Conservation (phyloP, 306 rosid genomes). For the Arachis stenosperma region DNA sequence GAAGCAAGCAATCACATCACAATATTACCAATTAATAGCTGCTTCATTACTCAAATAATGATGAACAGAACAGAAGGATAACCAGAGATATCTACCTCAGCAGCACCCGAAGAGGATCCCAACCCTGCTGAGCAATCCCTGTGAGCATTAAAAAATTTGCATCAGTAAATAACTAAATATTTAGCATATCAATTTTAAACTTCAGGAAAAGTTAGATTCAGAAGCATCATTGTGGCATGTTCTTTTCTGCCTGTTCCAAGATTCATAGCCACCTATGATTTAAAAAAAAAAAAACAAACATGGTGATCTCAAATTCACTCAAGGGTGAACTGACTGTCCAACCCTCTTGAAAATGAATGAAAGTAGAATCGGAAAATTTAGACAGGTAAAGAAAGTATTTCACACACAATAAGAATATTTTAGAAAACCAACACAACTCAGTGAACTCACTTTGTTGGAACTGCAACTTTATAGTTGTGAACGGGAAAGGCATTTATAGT, state of each 20-base stretch:
- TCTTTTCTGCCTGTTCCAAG: not conserved
- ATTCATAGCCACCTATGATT: slow-evolving; percentile 4
- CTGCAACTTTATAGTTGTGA: slow-evolving; percentile 46
- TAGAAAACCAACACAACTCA: too few relatives aligned
- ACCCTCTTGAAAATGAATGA: not conserved
- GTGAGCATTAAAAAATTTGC: slow-evolving; percentile 3
- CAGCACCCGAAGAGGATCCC: slow-evolving; percentile 36
- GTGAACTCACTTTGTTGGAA: too few relatives aligned
- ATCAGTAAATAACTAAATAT: not conserved
- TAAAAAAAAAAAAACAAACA: not conserved
- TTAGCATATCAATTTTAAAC: not conserved
- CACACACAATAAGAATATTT: too few relatives aligned
- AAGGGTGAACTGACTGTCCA: not conserved
- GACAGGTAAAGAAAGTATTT: too few relatives aligned
- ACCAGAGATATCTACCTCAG: slow-evolving; percentile 30
- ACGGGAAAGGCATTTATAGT: slow-evolving; percentile 56
- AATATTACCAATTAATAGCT: not conserved
- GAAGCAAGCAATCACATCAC: not conserved
- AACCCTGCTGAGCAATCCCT: slow-evolving; percentile 33
- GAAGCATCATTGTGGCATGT: not conserved
- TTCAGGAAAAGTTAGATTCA: not conserved
- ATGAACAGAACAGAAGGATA: not conserved
- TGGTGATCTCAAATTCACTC: not conserved
- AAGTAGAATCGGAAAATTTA: too few relatives aligned
- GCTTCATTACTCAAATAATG: slow-evolving; percentile 1